These are phyloP conservation scores for Metschnikowia bowlesiae DNA, from an alignment of 805 yeast genomes.

Conservation along the genomic window DNA sequence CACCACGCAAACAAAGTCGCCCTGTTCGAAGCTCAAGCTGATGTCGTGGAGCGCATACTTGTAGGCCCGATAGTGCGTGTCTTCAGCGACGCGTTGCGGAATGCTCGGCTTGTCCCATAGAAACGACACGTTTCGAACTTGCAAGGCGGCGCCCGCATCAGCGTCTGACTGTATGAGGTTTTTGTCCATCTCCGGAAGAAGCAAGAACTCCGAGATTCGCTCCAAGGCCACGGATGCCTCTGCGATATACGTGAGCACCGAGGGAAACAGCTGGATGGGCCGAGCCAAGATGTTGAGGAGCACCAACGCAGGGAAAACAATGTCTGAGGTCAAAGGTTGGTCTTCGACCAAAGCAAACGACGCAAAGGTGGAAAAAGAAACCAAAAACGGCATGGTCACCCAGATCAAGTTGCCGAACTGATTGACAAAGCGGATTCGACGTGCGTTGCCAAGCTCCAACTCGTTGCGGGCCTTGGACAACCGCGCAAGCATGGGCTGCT, in stretches of 20 bases:
- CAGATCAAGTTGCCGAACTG: constrained; percentile 52
- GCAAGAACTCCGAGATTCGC: constrained; percentile 49
- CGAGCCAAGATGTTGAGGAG: constrained; percentile 54
- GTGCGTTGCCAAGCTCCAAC: constrained; percentile 17
- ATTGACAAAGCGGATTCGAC: constrained; percentile 22
- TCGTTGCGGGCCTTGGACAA: constrained; percentile 19
- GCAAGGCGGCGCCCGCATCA: constrained; percentile 1
- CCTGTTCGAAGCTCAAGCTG: constrained; percentile 7
- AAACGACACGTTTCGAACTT: constrained; percentile 10
- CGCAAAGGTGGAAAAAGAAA: constrained; percentile 58
- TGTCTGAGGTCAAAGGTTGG: constrained; percentile 57
- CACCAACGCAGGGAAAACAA: constrained; percentile 65
- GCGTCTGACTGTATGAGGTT: constrained; percentile 6
- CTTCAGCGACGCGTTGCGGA: constrained; percentile 2
- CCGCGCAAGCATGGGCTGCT: constrained; percentile 20
- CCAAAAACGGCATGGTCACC: constrained; percentile 62
- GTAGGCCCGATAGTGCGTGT: constrained; percentile 23
- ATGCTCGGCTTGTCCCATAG: constrained; percentile 11
- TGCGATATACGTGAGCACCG: constrained; percentile 49
- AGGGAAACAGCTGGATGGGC: constrained; percentile 58
- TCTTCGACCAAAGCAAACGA: constrained; percentile 43
- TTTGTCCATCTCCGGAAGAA: constrained; percentile 17
- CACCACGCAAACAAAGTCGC: constrained; percentile 15
- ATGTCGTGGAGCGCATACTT: constrained; percentile 13
- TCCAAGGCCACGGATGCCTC: constrained; percentile 57